Base-by-base conservation (phyloP, 495 filamentous ascomycete genomes). In the Bathelium albidoporum region DNA sequence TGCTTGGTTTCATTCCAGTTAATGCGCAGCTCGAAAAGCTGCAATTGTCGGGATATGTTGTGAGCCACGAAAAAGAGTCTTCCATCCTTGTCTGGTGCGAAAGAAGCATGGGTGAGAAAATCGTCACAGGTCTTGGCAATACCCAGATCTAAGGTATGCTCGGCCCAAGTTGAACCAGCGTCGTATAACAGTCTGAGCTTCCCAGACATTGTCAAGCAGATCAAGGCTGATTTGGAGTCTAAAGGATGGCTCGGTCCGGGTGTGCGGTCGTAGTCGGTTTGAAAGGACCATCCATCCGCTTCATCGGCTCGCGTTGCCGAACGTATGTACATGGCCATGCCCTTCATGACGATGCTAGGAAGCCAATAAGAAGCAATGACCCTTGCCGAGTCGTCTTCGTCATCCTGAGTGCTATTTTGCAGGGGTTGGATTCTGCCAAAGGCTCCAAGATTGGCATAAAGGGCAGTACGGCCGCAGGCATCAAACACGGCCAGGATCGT, bases 321-420 rank as follows among this genome's bases (percentile, higher is more conserved):
- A 69, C 69, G 67, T 22, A 60, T 24, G 45, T 9, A 59, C 34
- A 62, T 41, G 36, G 20, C 22, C 22, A 36, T 80, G 76, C n/a
- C 81, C 72, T 68, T 83, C 86, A 68, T 64, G 65, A 69, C 64
- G 71, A 66, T 43, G 41, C 68, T 60, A 1, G 69, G 64, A 52
- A 95, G 75, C 91, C 91, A 96, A 74, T 87, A 86, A 73, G 89
- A 81, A 4, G 91, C 91, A 24, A 95, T 88, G n/a, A 95, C 78
- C 45, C 84, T 83, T 61, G 83, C 81, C 22, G 87, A 77, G 65
- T 95, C 88, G 68, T 91, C 88, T 53, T 86, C 78, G 12, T 81
- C 73, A 9, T 52, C 11, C 41, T 62, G 34, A 32, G 28, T 67
- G 66, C 83, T 82, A 34, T 74, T 78, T 32, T 85, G 82, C 29